These are phyloP conservation scores for Penicillium silybi DNA, from an alignment of 495 filamentous ascomycete genomes.

Conservation along the genomic window DNA sequence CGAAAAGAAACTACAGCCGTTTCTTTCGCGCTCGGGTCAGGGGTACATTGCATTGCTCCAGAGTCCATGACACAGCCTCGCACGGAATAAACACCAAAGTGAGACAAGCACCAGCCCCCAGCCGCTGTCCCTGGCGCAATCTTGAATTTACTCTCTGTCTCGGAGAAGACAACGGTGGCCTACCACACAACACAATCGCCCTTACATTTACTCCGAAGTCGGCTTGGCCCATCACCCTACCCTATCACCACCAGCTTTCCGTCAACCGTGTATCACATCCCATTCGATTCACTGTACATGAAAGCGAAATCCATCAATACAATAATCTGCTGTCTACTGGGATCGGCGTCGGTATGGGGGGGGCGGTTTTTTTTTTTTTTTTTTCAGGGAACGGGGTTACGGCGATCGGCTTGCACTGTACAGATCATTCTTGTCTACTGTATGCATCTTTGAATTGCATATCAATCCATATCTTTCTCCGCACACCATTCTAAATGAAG, in stretches of 20 bases:
- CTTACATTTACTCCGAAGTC: not conserved
- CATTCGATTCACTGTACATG: slow-evolving; percentile 3
- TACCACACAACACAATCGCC: not conserved
- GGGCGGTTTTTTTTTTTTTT: too few relatives aligned
- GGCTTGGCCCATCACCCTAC: not conserved
- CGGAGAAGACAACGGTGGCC: not conserved
- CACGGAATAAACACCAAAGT: not conserved
- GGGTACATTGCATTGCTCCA: not conserved
- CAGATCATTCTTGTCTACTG: slow-evolving; percentile 7
- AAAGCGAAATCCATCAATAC: slow-evolving; percentile 4
- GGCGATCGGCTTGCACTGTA: slow-evolving; percentile 10
- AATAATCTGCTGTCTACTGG: slow-evolving; percentile 3
- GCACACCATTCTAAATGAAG: too few relatives aligned
- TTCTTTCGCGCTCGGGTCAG: not conserved
- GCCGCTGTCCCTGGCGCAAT: not conserved
- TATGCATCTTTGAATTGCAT: slow-evolving; percentile 9
- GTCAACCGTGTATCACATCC: not conserved
- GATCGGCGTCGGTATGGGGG: slow-evolving; percentile 13
- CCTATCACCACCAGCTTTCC: not conserved
- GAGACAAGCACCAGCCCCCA: not conserved
- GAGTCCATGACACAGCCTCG: not conserved
- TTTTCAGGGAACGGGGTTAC: slow-evolving; percentile 1
- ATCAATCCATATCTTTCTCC: not conserved
- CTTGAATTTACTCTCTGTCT: not conserved
- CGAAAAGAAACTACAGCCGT: not conserved